A percentile compares a stretch with the other conserved stretches of the same genome.
Conservation (phyloP, 1,284 basidiomycete genomes). For the Puccinia hordei region DNA sequence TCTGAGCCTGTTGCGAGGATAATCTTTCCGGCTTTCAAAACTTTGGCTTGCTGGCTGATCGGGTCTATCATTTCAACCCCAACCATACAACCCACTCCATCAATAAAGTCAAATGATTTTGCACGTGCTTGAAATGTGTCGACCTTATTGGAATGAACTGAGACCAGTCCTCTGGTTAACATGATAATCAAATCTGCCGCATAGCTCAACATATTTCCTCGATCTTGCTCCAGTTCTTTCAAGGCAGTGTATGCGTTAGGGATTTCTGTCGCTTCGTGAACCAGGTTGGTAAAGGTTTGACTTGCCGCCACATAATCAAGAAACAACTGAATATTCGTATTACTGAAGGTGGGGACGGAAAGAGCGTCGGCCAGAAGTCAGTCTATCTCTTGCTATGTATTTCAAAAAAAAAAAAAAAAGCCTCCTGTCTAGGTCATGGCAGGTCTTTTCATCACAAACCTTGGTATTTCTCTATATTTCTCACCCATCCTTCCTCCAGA, state of each 20-base stretch:
- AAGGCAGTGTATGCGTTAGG: constrained; percentile 18
- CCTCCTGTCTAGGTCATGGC: no score
- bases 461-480: constrained; percentile 24
- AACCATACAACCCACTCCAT: background rate
- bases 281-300: constrained; percentile 6
- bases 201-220: constrained; percentile 21
- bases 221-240: background rate
- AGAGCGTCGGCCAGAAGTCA: no score
- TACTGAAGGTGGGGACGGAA: constrained; percentile 8
- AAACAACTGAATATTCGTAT: constrained; percentile 32
- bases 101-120: background rate
- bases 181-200: constrained; percentile 36
- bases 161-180: constrained; percentile 2
- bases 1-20: constrained; percentile 28
- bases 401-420: no score
- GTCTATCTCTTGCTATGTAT: no score
- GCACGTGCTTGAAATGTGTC: background rate
- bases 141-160: background rate
- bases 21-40: background rate
- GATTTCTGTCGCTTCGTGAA: background rate
- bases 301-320: constrained; percentile 26
- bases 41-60: background rate
- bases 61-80: background rate
- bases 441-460: background rate
- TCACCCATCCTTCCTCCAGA: constrained; percentile 17